Evolutionary conservation across 1,284 basidiomycete species (phyloP).

Genomic region (Austroboletus novae-zelandiae): DNA sequence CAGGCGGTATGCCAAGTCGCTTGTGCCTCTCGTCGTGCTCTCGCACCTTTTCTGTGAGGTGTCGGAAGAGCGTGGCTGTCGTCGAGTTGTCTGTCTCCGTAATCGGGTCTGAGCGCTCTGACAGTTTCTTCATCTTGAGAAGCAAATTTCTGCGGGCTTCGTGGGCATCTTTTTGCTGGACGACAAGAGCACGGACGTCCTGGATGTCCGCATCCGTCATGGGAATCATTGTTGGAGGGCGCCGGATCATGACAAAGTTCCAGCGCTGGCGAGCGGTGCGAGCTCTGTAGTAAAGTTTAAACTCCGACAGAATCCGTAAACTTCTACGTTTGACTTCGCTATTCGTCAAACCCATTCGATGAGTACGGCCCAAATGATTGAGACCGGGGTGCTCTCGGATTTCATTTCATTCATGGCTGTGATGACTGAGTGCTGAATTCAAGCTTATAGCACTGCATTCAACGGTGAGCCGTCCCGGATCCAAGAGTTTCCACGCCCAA

Average conservation of each 20-base stretch:
- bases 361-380: too few relatives aligned
- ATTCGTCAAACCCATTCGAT: too few relatives aligned
- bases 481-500: too few relatives aligned
- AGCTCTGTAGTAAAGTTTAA: too few relatives aligned
- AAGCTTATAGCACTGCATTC: too few relatives aligned
- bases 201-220: slow-evolving; percentile 74
- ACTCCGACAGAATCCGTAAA: too few relatives aligned
- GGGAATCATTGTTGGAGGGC: slow-evolving; percentile 68
- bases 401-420: too few relatives aligned
- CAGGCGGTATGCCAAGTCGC: slow-evolving; percentile 38
- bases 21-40: slow-evolving; percentile 37
- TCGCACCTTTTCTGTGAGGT: slow-evolving; percentile 32
- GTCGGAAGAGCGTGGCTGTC: slow-evolving; percentile 41
- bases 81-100: slow-evolving; percentile 27
- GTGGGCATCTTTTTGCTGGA: slow-evolving; percentile 50
- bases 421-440: too few relatives aligned
- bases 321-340: too few relatives aligned
- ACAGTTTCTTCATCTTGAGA: slow-evolving; percentile 43
- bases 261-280: too few relatives aligned
- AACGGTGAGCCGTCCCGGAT: too few relatives aligned
- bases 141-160: slow-evolving; percentile 40
- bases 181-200: slow-evolving; percentile 62
- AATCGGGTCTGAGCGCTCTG: slow-evolving; percentile 40
- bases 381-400: too few relatives aligned
- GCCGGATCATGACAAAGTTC: slow-evolving; percentile 58